These are phyloP conservation scores for Erythrophleum fordii DNA, from an alignment of 306 rosid species.

Conservation along the genomic window DNA sequence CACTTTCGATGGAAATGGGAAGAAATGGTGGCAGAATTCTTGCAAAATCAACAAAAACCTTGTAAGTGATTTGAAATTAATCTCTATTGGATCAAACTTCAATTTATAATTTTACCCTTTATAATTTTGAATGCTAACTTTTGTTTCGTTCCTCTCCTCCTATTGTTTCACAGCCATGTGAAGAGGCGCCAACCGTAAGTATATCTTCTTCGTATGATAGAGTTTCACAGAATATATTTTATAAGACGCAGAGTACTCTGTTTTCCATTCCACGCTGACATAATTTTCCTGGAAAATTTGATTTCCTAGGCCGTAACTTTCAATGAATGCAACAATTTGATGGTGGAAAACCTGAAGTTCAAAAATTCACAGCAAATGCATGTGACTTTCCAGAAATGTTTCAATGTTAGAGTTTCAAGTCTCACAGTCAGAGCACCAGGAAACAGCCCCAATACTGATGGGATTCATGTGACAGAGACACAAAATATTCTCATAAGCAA, in stretches of 20 bases:
- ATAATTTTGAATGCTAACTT: slow-evolving; percentile 4
- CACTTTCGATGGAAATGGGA: slow-evolving; percentile 75
- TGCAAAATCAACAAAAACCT: slow-evolving; percentile 65
- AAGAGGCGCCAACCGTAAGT: slow-evolving; percentile 76
- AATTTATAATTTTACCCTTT: too few species aligned
- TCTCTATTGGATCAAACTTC: background rate
- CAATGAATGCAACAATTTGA: slow-evolving; percentile 56
- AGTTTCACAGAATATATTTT: background rate
- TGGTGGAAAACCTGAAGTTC: slow-evolving; percentile 50
- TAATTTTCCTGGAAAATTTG: background rate
- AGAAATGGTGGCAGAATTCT: slow-evolving; percentile 82
- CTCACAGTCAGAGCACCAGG: slow-evolving; percentile 63
- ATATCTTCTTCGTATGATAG: background rate
- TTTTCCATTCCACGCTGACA: background rate
- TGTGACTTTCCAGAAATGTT: slow-evolving; percentile 52
- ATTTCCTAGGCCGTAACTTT: slow-evolving; percentile 74
- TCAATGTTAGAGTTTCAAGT: slow-evolving; percentile 58
- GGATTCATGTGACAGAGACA: slow-evolving; percentile 77
- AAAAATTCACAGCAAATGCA: slow-evolving; percentile 84
- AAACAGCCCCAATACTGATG: slow-evolving; percentile 89
- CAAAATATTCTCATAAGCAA: slow-evolving; percentile 54
- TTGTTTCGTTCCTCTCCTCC: background rate
- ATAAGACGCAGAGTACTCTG: slow-evolving; percentile 8
- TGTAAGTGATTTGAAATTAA: slow-evolving; percentile 40
- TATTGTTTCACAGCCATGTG: slow-evolving; percentile 65